Evolutionary conservation across 176 grass and related monocot genomes (phyloP), one percentile per base, ranked within the genome.

Genomic region (Oryza coarctata): DNA sequence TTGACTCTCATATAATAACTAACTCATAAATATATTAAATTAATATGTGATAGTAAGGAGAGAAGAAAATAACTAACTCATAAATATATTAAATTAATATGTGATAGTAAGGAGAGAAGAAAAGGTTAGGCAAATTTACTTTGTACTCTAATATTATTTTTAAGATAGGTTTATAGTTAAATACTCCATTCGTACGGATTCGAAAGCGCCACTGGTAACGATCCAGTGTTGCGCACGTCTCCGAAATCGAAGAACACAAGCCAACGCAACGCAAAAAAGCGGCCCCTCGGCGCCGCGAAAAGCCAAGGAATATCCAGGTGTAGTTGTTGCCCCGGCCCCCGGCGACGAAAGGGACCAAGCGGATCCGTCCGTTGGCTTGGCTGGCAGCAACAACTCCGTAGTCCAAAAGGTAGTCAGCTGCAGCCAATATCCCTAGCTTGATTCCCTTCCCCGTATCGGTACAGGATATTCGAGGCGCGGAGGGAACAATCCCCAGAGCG

Each of bases 231-330:
- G 20, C 50, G 50, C 30, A 22, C 65, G 3, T 35, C 65, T 9
- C 31, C 65, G 31, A 35, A 35, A 22, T 31, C 50, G 50, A 57
- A n/a, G 20, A 57, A 2, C 6, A 1, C 36, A 38, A 38, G 7
- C 45, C 15, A 57, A 9, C 2, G 6, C 18, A 9, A 3, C 28
- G 4, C 9, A 0, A 11, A 20, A 20, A 1, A 23, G 10, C 41
- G 70, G 70, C 43, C 41, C 70, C 27, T 73, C 70, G 41, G 43
- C 7, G 70, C 41, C 25, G 70, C 41, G 70, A 73, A 49, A 50
- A 31, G 41, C 13, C 39, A 71, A 45, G 12, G 69, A 13, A 71
- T 57, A 57, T 57, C 18, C 6, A 57, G 20, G 20, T n/a, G 50
- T 0, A n/a, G 47, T 20, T 50, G 47, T 20, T n/a, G 17, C 20